A percentile compares a stretch with the other conserved stretches of the same genome.
Evolutionary conservation across 768 basidiomycete species (phyloP).

Genomic region (Astraeus odoratus): DNA sequence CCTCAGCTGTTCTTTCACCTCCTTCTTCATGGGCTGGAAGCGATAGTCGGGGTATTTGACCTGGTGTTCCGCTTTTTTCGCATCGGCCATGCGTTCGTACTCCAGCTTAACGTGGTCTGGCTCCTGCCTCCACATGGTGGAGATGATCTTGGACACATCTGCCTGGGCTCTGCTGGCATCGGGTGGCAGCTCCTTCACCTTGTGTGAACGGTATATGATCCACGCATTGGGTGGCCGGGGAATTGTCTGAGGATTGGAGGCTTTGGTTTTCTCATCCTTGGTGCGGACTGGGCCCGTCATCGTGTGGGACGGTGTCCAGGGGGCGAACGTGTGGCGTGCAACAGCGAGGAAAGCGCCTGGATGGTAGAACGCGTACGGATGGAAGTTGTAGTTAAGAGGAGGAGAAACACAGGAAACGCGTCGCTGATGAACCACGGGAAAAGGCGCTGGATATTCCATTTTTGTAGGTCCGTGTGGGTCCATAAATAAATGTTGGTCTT

Average conservation of each 20-base stretch:
- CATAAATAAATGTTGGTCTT: slow-evolving; percentile 22
- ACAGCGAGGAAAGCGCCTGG: slow-evolving; percentile 2
- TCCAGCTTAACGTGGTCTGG: slow-evolving; percentile 36
- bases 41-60: slow-evolving; percentile 49
- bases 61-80: slow-evolving; percentile 45
- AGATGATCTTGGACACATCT: slow-evolving; percentile 57
- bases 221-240: slow-evolving; percentile 79
- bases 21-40: slow-evolving; percentile 50
- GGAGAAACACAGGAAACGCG: slow-evolving; percentile 16
- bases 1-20: slow-evolving; percentile 37
- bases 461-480: slow-evolving; percentile 32
- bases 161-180: slow-evolving; percentile 43
- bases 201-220: slow-evolving; percentile 72
- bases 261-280: neutral
- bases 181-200: slow-evolving; percentile 38
- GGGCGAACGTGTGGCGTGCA: slow-evolving; percentile 4
- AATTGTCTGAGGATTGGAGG: slow-evolving; percentile 41
- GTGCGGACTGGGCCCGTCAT: slow-evolving; percentile 21
- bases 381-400: slow-evolving; percentile 10
- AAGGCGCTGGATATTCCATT: slow-evolving; percentile 21
- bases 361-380: slow-evolving; percentile 12
- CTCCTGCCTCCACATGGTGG: slow-evolving; percentile 58
- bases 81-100: slow-evolving; percentile 50
- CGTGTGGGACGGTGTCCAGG: slow-evolving; percentile 7
- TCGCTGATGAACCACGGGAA: slow-evolving; percentile 18